Evolutionary conservation across 2,329 filamentous ascomycete species (phyloP).

Genomic region (Talaromyces islandicus): DNA sequence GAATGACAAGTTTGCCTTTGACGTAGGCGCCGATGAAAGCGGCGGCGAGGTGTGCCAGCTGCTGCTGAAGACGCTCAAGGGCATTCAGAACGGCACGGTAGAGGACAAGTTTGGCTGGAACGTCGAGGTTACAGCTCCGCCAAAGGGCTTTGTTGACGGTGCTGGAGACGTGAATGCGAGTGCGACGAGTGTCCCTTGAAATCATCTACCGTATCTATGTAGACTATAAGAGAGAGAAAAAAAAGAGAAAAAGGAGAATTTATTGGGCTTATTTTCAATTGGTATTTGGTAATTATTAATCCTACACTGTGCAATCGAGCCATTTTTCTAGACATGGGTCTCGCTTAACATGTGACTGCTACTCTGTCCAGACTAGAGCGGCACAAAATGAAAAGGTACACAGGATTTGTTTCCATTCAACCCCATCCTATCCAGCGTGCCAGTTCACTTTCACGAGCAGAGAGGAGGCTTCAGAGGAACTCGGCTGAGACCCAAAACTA

Average conservation of each 20-base stretch:
- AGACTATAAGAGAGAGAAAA: background rate
- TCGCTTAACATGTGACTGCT: background rate
- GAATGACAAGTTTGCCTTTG: constrained; percentile 51
- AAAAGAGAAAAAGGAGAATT: background rate
- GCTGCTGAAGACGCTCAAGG: constrained; percentile 71
- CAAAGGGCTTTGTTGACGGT: constrained; percentile 21
- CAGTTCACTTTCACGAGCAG: background rate
- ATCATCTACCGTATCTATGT: background rate
- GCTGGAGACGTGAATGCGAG: constrained; percentile 5
- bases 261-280: background rate
- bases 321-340: background rate
- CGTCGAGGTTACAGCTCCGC: constrained; percentile 30
- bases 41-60: constrained; percentile 60
- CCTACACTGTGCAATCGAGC: background rate
- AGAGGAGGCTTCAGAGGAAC: background rate
- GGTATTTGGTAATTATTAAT: background rate
- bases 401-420: background rate
- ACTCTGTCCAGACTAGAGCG: background rate
- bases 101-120: constrained; percentile 74
- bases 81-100: constrained; percentile 75
- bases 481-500: background rate
- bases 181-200: constrained; percentile 24
- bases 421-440: background rate
- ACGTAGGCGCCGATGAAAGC: constrained; percentile 32
- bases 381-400: background rate